A percentile compares a stretch with the other conserved stretches of the same genome.
Evolutionary conservation across 2,329 filamentous ascomycete genomes (phyloP).

Genomic region (Cyphellophora attinorum): DNA sequence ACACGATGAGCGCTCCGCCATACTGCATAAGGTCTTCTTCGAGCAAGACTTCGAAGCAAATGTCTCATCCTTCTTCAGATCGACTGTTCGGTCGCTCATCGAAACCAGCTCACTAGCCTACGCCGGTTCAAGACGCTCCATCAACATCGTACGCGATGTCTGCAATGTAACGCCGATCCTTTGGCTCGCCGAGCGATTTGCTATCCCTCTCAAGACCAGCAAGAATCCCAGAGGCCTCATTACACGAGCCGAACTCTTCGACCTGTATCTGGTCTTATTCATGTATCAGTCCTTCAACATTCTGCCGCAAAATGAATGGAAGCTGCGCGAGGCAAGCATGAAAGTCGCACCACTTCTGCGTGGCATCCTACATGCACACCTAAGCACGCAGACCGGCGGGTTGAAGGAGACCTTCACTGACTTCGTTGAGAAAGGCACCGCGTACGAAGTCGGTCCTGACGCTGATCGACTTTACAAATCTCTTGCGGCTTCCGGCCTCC

Average conservation of each 20-base stretch:
- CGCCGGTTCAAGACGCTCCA: slow-evolving; percentile 33
- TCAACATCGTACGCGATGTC: slow-evolving; percentile 54
- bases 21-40: slow-evolving; percentile 38
- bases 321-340: slow-evolving; percentile 34
- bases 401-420: slow-evolving; percentile 34
- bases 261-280: slow-evolving; percentile 34
- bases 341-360: slow-evolving; percentile 30
- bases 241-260: slow-evolving; percentile 37
- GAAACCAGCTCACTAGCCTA: slow-evolving; percentile 38
- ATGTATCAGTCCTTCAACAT: slow-evolving; percentile 47
- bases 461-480: slow-evolving; percentile 45
- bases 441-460: slow-evolving; percentile 39
- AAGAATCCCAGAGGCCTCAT: slow-evolving; percentile 49
- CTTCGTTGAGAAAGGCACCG: slow-evolving; percentile 38
- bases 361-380: slow-evolving; percentile 33
- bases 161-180: slow-evolving; percentile 58
- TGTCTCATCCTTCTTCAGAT: slow-evolving; percentile 33
- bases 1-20: slow-evolving; percentile 30
- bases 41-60: slow-evolving; percentile 35
- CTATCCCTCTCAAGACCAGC: slow-evolving; percentile 56
- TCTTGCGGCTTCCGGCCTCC: slow-evolving; percentile 35
- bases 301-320: slow-evolving; percentile 39
- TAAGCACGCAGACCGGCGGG: slow-evolving; percentile 35
- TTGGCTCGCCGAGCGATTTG: slow-evolving; percentile 55
- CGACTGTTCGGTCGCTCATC: slow-evolving; percentile 35